Base-by-base conservation (phyloP, 805 yeast genomes). In the Candida nanaspora region DNA sequence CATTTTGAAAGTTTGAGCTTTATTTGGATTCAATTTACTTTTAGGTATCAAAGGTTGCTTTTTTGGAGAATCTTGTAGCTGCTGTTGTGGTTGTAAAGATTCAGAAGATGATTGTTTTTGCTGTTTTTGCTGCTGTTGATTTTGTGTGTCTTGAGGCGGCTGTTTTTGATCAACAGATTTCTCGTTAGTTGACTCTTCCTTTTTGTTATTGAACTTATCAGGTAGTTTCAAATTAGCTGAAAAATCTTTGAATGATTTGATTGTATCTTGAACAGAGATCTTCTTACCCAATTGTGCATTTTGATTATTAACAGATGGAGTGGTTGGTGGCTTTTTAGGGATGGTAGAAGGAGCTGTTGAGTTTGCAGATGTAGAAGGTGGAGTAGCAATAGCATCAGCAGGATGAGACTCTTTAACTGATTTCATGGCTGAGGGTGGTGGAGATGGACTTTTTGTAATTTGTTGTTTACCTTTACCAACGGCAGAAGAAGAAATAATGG, bases 171-270 rank as follows among this genome's bases (percentile, higher is more conserved):
- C 6, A 16, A 16, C 13, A 15, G n/a, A 6, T 48, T 55, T 30
- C 39, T 51, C 18, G 13, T 25, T 29, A 15, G 13, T 15, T 36
- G 30, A n/a, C 22, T 31, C 37, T 27, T 23, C 19, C 28, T 42
- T 49, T 43, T 11, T 34, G 8, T 25, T 25, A 7, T 94, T 91
- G 40, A 57, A 47, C 23, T 57, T 52, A 11, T 53, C 39, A 15
- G 58, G 56, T 25, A 88, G 76, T 60, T 86, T 86, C 61, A 86
- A 85, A 49, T 76, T 83, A 37, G 85, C 86, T 31, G 94, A 77
- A 56, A 89, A 88, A 53, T 84, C 86, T 46, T 76, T 78, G 41
- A 86, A 67, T 10, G 85, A 76, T 46, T 80, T 80, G 46, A 83
- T 72, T 56, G 82, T 87, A 46, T 76, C 74, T 55, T 78, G 77